phyloP scores from a whole-genome alignment of 768 basidiomycete species.

The Amanita pallidorosea region DNA sequence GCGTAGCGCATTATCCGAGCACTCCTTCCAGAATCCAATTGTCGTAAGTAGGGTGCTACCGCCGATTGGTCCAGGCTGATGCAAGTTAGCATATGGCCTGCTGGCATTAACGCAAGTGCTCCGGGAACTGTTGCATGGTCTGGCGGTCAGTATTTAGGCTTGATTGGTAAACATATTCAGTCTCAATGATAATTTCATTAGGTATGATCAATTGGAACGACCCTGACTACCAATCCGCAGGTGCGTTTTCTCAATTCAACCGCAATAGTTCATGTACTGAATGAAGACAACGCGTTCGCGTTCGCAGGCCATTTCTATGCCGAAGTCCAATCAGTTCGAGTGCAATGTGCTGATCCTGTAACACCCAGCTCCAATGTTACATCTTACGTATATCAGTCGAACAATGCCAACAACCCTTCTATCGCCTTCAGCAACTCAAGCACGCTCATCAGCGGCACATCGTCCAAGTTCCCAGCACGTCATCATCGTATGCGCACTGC shows the following conservation, averaged over 20 bases:
- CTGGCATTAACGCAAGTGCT: slow-evolving; percentile 51
- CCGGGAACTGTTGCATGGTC: slow-evolving; percentile 71
- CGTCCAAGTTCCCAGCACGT: slow-evolving; percentile 1
- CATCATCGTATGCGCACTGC: slow-evolving; percentile 9
- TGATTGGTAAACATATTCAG: neutral
- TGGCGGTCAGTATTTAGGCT: slow-evolving; percentile 32
- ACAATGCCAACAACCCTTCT: slow-evolving; percentile 40
- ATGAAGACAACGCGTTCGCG: too few species aligned
- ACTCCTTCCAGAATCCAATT: slow-evolving; percentile 78
- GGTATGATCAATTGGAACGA: slow-evolving; percentile 74
- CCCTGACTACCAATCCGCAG: slow-evolving; percentile 64
- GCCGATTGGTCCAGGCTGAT: slow-evolving; percentile 6
- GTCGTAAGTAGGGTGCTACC: slow-evolving; percentile 34
- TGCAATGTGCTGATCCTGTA: slow-evolving; percentile 50
- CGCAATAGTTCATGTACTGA: neutral
- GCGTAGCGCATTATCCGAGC: slow-evolving; percentile 55
- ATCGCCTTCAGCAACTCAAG: slow-evolving; percentile 51
- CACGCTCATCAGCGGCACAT: slow-evolving; percentile 39
- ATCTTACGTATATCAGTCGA: slow-evolving; percentile 55
- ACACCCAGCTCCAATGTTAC: slow-evolving; percentile 34
- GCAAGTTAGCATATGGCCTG: slow-evolving; percentile 62
- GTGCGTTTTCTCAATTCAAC: slow-evolving; percentile 16
- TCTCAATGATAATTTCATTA: slow-evolving; percentile 5
- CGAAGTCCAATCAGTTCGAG: slow-evolving; percentile 45
- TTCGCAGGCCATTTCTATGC: slow-evolving; percentile 58